Conservation (phyloP, 371 early-diverging fungal genomes). For the Rhizopus sp. region DNA sequence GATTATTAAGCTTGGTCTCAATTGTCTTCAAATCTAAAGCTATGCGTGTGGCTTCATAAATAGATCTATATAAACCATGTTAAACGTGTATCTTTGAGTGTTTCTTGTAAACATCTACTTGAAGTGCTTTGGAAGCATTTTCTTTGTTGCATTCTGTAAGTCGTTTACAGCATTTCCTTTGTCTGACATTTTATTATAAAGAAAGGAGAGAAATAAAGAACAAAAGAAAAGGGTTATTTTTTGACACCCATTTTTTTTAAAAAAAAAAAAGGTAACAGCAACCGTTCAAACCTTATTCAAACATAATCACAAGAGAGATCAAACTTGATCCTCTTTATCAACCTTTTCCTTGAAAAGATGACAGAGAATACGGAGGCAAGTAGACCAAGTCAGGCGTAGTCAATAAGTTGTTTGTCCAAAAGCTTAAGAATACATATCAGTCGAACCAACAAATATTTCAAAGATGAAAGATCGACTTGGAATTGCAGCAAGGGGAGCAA, state of each 20-base stretch:
- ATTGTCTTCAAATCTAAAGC: slow-evolving; percentile 5
- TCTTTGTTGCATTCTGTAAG: background rate
- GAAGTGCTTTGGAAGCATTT: background rate
- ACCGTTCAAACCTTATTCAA: no score
- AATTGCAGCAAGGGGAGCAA: no score
- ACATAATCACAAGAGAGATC: no score
- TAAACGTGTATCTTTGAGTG: background rate
- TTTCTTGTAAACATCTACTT: background rate
- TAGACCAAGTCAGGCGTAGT: no score
- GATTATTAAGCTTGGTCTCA: slow-evolving; percentile 6
- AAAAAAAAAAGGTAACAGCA: no score
- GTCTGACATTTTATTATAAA: background rate
- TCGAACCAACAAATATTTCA: no score
- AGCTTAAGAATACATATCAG: no score
- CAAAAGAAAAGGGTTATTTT: background rate
- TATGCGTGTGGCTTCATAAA: slow-evolving; percentile 14
- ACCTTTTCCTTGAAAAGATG: no score
- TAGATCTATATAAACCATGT: slow-evolving; percentile 1
- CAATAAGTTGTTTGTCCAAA: no score
- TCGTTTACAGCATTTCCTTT: background rate
- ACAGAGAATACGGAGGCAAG: no score
- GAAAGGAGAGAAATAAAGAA: slow-evolving; percentile 1
- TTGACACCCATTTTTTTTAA: background rate
- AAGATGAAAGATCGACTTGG: no score
- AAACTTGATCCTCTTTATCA: no score